A percentile compares a stretch with the other conserved stretches of the same genome.
phyloP scores from a whole-genome alignment of 805 yeast genomes.

The Candida corydali region DNA sequence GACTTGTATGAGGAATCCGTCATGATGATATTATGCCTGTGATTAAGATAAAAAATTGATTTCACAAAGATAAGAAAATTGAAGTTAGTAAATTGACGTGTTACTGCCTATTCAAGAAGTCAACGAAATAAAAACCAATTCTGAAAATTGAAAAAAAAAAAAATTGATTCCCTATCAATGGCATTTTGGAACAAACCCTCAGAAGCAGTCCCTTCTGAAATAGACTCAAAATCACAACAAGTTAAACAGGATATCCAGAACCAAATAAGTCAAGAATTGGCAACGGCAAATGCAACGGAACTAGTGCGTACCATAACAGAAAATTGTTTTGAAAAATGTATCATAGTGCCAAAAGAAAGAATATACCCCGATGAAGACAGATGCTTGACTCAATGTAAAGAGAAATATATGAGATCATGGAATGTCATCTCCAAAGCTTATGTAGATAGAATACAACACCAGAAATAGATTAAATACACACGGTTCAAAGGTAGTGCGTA shows the following conservation, averaged over 20 bases:
- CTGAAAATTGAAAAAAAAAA: not conserved
- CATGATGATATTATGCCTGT: not conserved
- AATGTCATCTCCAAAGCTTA: slow-evolving; percentile 76
- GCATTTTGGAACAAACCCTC: slow-evolving; percentile 21
- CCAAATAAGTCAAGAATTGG: slow-evolving; percentile 77
- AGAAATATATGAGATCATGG: slow-evolving; percentile 91
- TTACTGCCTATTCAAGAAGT: not conserved
- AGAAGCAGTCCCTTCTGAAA: slow-evolving; percentile 10
- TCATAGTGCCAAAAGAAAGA: slow-evolving; percentile 53
- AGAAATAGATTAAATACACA: not conserved
- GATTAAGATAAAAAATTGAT: too few relatives aligned
- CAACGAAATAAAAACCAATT: too few relatives aligned
- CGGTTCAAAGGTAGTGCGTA: not conserved
- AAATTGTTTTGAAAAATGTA: slow-evolving; percentile 81
- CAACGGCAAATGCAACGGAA: slow-evolving; percentile 88
- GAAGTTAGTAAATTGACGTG: too few relatives aligned
- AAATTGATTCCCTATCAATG: too few relatives aligned
- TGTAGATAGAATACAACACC: slow-evolving; percentile 62
- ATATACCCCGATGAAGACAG: slow-evolving; percentile 50
- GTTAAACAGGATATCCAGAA: slow-evolving; percentile 61
- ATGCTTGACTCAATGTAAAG: slow-evolving; percentile 75
- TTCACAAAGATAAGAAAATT: too few relatives aligned
- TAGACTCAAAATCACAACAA: slow-evolving; percentile 29
- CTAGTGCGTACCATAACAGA: slow-evolving; percentile 80
- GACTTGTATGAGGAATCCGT: slow-evolving; percentile 1